These are phyloP conservation scores for Vanderwaltozyma tropicalis DNA, from an alignment of 805 yeast species.

Conservation along the genomic window DNA sequence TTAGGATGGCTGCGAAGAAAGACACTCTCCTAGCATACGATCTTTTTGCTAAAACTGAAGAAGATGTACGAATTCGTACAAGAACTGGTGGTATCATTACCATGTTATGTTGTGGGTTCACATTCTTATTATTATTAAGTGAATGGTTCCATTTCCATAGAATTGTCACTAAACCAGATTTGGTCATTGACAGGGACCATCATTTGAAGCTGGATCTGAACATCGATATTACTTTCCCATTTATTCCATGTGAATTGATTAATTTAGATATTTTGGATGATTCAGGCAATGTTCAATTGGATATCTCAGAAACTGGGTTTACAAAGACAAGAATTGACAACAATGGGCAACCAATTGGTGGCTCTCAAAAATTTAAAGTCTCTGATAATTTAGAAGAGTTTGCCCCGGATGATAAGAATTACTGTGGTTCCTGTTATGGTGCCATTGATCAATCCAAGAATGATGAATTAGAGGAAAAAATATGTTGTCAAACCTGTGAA, in stretches of 20 bases:
- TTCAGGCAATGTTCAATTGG: constrained; percentile 74
- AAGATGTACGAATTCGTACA: constrained; percentile 83
- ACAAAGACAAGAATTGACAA: constrained; percentile 51
- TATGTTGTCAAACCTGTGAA: constrained; percentile 80
- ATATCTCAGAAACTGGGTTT: constrained; percentile 61
- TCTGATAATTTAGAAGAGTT: constrained; percentile 30
- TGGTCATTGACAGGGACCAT: constrained; percentile 79
- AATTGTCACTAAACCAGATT: constrained; percentile 64
- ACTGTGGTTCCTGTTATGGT: constrained; percentile 91
- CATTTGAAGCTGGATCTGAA: constrained; percentile 67
- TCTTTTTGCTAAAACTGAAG: constrained; percentile 90
- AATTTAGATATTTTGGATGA: constrained; percentile 83
- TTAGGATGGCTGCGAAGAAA: constrained; percentile 1
- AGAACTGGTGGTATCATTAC: constrained; percentile 87
- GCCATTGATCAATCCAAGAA: constrained; percentile 51
- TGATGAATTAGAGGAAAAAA: constrained; percentile 28
- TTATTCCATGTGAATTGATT: constrained; percentile 74
- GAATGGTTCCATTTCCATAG: constrained; percentile 70
- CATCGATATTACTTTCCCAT: constrained; percentile 73
- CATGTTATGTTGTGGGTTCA: constrained; percentile 50
- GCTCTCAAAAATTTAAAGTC: constrained; percentile 32
- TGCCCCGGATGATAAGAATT: constrained; percentile 30
- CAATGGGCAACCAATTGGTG: constrained; percentile 39
- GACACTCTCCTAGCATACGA: constrained; percentile 31
- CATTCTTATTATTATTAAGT: constrained; percentile 50